Evolutionary conservation across 306 rosid species (phyloP).

Genomic region (Vachellia pachyceras): DNA sequence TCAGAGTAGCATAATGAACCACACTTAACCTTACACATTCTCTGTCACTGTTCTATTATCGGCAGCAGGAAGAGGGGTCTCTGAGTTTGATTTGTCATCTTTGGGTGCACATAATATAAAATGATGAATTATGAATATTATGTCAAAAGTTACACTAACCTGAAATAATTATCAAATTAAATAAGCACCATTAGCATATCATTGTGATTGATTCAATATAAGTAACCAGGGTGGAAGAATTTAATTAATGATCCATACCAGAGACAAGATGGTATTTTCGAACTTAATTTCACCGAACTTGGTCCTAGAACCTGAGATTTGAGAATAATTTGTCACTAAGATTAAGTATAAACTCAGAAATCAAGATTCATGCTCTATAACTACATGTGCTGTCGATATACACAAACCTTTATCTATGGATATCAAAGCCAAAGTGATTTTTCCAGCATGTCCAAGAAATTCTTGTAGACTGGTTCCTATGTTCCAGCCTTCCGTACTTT

Average conservation of each 20-base stretch:
- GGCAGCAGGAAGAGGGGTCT: background rate
- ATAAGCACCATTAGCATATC: too few species aligned
- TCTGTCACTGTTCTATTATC: background rate
- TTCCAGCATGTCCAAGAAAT: too few species aligned
- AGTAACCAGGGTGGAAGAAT: background rate
- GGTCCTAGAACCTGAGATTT: background rate
- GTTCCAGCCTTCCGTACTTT: too few species aligned
- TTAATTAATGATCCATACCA: background rate
- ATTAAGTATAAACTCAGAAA: background rate
- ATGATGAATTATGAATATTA: background rate
- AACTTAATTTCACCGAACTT: background rate
- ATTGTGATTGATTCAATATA: background rate
- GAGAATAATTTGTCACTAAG: background rate
- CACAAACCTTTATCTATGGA: background rate
- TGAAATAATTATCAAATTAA: background rate
- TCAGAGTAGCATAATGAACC: background rate
- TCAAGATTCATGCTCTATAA: background rate
- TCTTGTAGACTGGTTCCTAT: too few species aligned
- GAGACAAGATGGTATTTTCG: too few species aligned
- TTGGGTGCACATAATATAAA: background rate
- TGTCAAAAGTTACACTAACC: background rate
- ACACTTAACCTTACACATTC: background rate
- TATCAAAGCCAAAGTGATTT: too few species aligned
- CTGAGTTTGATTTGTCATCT: background rate
- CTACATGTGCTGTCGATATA: too few species aligned